Evolutionary conservation across 2,329 filamentous ascomycete genomes (phyloP).

Genomic region (Dactylonectria macrodidyma): DNA sequence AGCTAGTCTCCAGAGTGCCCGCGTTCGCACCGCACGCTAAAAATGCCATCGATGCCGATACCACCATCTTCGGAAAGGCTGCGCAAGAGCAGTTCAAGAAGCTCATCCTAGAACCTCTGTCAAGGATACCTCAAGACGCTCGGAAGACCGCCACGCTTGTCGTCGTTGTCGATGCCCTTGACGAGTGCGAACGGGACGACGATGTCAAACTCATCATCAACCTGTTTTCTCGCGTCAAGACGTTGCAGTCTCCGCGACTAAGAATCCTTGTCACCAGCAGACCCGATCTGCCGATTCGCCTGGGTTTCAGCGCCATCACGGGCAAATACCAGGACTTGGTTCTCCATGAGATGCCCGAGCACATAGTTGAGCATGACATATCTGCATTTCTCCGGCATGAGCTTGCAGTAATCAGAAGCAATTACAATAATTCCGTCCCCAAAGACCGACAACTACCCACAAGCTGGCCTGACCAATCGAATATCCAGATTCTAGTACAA

Average conservation of each 20-base stretch:
- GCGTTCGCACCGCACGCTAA: too few species aligned
- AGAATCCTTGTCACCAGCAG: conserved; percentile 32
- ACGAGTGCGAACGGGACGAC: conserved; percentile 11
- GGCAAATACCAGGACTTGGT: conserved; percentile 39
- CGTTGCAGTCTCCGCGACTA: neutral
- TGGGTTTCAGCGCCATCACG: conserved; percentile 51
- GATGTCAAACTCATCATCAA: conserved; percentile 5
- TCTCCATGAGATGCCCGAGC: conserved; percentile 54
- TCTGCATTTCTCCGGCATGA: conserved; percentile 49
- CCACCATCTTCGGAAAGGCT: too few species aligned
- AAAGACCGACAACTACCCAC: neutral
- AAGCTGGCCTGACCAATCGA: conserved; percentile 25
- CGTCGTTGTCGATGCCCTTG: too few species aligned
- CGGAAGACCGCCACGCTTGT: too few species aligned
- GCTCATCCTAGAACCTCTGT: too few species aligned
- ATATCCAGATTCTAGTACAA: conserved; percentile 33
- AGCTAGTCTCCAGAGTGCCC: too few species aligned
- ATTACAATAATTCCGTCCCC: conserved; percentile 35
- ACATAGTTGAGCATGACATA: conserved; percentile 56
- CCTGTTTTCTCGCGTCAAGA: neutral
- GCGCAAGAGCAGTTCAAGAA: too few species aligned
- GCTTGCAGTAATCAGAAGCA: conserved; percentile 47
- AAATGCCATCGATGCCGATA: too few species aligned
- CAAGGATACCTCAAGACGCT: too few species aligned
- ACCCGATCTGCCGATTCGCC: conserved; percentile 55